Evolutionary conservation across 2,329 filamentous ascomycete species (phyloP).

Genomic region (Rhexocercosporidium sp.): DNA sequence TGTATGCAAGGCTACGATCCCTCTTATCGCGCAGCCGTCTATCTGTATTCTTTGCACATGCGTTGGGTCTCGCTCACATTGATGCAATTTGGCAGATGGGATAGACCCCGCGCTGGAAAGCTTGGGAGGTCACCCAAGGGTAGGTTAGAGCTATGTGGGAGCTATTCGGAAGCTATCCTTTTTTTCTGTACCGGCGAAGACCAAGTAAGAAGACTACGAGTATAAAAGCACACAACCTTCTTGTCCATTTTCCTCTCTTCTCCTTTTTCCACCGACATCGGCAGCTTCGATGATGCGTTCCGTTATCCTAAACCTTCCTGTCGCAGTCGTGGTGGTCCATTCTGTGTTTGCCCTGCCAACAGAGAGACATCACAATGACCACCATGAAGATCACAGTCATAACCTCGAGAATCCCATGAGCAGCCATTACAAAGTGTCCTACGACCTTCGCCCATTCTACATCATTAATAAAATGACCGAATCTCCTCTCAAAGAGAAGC

Average conservation of each 20-base stretch:
- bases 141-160: background rate
- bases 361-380: background rate
- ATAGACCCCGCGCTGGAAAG: slow-evolving; percentile 4
- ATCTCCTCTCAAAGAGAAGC: slow-evolving; percentile 27
- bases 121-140: background rate
- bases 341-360: slow-evolving; percentile 11
- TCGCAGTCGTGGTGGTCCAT: background rate
- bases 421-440: slow-evolving; percentile 17
- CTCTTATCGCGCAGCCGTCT: background rate
- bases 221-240: background rate
- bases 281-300: slow-evolving; percentile 13
- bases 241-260: background rate
- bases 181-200: background rate
- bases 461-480: slow-evolving; percentile 32
- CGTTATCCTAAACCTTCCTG: slow-evolving; percentile 6
- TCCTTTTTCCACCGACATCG: background rate
- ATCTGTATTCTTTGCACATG: slow-evolving; percentile 8
- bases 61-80: background rate
- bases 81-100: background rate
- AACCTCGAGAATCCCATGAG: slow-evolving; percentile 1
- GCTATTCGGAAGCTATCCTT: background rate
- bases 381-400: background rate
- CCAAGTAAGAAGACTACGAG: background rate
- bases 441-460: slow-evolving; percentile 30
- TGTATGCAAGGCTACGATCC: background rate